Percentiles rank a stretch among this genome's conserved stretches.
phyloP scores from a whole-genome alignment of 2,329 filamentous ascomycete species.

The Aspergillus sp. region DNA sequence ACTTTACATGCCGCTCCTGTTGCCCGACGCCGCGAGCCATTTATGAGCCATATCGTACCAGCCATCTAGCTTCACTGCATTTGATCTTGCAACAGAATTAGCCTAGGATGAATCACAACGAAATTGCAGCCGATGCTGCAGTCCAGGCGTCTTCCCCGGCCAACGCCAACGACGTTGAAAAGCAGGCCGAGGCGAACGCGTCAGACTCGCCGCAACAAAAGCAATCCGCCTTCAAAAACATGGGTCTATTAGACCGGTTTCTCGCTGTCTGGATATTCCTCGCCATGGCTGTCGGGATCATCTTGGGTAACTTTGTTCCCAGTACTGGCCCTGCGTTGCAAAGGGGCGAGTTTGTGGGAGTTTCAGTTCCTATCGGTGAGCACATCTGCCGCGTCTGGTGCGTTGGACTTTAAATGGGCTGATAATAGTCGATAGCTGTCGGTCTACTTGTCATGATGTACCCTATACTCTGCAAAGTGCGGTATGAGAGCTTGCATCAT shows the following conservation, averaged over 20 bases:
- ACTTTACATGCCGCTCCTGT: background rate
- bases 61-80: conserved; percentile 48
- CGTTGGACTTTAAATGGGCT: background rate
- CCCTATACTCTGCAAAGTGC: conserved; percentile 83
- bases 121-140: conserved; percentile 51
- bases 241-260: conserved; percentile 19
- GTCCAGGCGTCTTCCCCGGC: conserved; percentile 11
- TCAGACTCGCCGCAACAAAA: conserved; percentile 5
- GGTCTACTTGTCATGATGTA: conserved; percentile 92
- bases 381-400: background rate
- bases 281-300: conserved; percentile 71
- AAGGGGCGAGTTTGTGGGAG: conserved; percentile 68
- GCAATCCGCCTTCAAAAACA: conserved; percentile 19
- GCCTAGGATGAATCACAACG: conserved; percentile 35
- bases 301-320: conserved; percentile 72
- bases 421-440: conserved; percentile 54
- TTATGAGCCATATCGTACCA: background rate
- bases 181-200: background rate
- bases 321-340: conserved; percentile 61
- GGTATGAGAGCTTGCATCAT: conserved; percentile 71
- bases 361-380: conserved; percentile 65
- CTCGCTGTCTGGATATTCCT: conserved; percentile 68
- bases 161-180: conserved; percentile 12
- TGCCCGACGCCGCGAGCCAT: background rate
- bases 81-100: conserved; percentile 81